Base-by-base conservation (phyloP, 352 stramenopile species). In the Paralagenidium karlingii region DNA sequence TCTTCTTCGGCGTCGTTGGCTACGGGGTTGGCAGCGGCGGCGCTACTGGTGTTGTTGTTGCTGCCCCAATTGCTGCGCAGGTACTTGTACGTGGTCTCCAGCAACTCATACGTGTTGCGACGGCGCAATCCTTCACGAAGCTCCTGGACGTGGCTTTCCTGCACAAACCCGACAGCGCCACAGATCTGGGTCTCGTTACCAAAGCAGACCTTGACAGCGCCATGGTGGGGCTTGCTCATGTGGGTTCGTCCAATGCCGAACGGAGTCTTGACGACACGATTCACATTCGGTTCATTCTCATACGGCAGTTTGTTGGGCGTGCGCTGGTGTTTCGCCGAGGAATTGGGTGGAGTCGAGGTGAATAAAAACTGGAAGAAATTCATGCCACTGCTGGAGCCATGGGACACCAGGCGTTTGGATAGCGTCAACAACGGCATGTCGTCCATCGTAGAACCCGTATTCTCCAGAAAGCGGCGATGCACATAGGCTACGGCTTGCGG, bases 11-110 rank as follows among this genome's bases (percentile, higher is more conserved):
- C 31, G 29, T 20, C 19, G 40, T 25, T 10, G 7, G 18, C 19
- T 24, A 19, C 26, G 27, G 38, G 27, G 39, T 28, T 33, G 33
- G 30, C 34, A 29, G 24, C 4, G 20, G 34, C 4, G 33, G 25
- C 15, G n/a, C n/a, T n/a, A n/a, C n/a, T n/a, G n/a, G 28, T 25
- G 26, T 40, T 37, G 18, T 28, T 38, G 28, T 52, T 22, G 12
- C 32, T 47, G 19, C 43, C 45, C 1, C 25, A 38, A 7, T 46
- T 55, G 31, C 53, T 49, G 24, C 45, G 18, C 18, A 88, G 49
- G 43, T 88, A 85, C 36, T 56, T 81, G 28, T 83, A 78, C 20
- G 73, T 67, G 24, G 74, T 80, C 7, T 65, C 74, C 11, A 88
- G 50, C 29, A 88, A 34, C 43, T 88, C 74, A 3, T 85, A 33